Evolutionary conservation across 139 green algal genomes (phyloP), one percentile per base, ranked within the genome.

Genomic region (Spirogloea muscicola): DNA sequence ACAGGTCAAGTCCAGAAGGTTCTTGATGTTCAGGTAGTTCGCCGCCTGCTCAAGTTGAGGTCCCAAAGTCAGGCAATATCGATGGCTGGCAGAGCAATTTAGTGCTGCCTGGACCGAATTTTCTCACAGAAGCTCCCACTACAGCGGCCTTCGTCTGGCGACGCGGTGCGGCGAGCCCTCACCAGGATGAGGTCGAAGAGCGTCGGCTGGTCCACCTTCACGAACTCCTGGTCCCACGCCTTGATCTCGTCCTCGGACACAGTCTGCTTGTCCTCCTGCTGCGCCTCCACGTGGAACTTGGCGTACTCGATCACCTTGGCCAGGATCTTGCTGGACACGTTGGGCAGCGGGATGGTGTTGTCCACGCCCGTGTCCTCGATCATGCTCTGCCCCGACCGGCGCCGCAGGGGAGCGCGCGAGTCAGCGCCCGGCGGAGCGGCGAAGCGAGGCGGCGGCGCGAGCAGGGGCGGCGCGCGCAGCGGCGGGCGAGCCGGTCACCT

Each of bases 21-120:
- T 68, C 86, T 98, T 98, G 84, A 99, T 99, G 89, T 99, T 98
- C 4, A 99, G 83, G 85, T 99, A 99, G 84, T 99, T 99, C 33
- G 95, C 95, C 0, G 95, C 95, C 86, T 85, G 70, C 34, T 74
- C 7, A 68, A 46, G 57, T 21, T 48, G n/a, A 21, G 46, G 46
- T 55, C 46, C 21, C n/a, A n/a, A n/a, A n/a, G n/a, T n/a, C n/a
- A n/a, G n/a, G n/a, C n/a, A n/a, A n/a, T n/a, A n/a, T n/a, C n/a
- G n/a, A n/a, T n/a, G n/a, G n/a, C n/a, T n/a, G n/a, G n/a, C n/a
- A n/a, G n/a, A n/a, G n/a, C n/a, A n/a, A n/a, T n/a, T n/a, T n/a
- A n/a, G n/a, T n/a, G n/a, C n/a, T n/a, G n/a, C n/a, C n/a, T n/a
- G n/a, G n/a, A n/a, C n/a, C n/a, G n/a, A n/a, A n/a, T n/a, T n/a